Percentiles rank a stretch among this genome's conserved stretches.
Evolutionary conservation across 192 early-diverging fungal species (phyloP).

Genomic region (Coemansia umbellata): DNA sequence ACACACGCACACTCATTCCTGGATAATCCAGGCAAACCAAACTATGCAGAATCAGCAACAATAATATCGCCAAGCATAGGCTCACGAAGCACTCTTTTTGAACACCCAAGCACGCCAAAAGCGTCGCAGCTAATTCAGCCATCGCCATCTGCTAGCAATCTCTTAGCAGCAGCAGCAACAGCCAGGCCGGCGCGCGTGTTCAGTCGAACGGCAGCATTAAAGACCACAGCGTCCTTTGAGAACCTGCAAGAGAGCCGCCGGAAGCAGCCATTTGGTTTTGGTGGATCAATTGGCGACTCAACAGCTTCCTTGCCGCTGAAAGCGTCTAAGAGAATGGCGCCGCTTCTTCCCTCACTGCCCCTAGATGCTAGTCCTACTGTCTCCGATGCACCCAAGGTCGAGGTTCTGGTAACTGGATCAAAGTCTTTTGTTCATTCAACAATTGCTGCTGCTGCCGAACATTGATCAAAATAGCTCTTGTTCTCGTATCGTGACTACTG

Average conservation of each 20-base stretch:
- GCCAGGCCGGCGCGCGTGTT: slow-evolving; percentile 17
- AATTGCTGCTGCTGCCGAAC: slow-evolving; percentile 1
- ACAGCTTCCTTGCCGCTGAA: slow-evolving; percentile 28
- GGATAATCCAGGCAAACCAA: not conserved
- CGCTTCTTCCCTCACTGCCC: slow-evolving; percentile 11
- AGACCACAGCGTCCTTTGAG: slow-evolving; percentile 28
- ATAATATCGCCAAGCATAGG: slow-evolving; percentile 9
- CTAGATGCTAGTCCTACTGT: not conserved
- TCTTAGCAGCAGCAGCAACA: not conserved
- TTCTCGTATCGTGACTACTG: too few relatives aligned
- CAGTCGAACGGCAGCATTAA: slow-evolving; percentile 13
- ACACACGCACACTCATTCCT: not conserved
- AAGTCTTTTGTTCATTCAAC: slow-evolving; percentile 39
- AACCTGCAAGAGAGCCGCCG: slow-evolving; percentile 24
- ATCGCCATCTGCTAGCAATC: slow-evolving; percentile 22
- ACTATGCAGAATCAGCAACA: not conserved
- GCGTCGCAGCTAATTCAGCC: slow-evolving; percentile 11
- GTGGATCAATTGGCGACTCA: slow-evolving; percentile 9
- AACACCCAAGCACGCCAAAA: slow-evolving; percentile 8
- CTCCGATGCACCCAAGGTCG: slow-evolving; percentile 3
- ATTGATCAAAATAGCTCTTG: too few relatives aligned
- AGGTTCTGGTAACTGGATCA: slow-evolving; percentile 40
- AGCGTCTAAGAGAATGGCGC: slow-evolving; percentile 2
- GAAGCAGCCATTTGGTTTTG: slow-evolving; percentile 14
- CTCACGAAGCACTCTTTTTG: slow-evolving; percentile 12